Evolutionary conservation across 2,329 filamentous ascomycete species (phyloP).

Genomic region (Ascochyta lentis): DNA sequence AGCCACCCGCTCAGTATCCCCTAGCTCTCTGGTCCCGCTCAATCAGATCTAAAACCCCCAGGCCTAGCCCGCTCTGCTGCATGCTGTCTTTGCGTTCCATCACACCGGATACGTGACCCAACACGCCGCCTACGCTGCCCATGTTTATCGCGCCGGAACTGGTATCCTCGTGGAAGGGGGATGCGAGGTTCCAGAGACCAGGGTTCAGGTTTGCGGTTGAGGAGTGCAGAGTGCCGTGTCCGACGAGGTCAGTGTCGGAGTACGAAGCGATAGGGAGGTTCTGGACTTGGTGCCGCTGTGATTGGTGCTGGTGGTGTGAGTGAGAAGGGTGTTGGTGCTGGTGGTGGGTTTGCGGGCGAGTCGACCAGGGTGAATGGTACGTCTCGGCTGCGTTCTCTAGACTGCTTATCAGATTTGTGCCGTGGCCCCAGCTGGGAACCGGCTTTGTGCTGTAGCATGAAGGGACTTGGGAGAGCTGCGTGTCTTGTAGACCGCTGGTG

Average conservation of each 20-base stretch:
- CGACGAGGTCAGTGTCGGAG: conserved; percentile 2
- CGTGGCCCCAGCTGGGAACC: background rate
- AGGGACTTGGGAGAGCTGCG: conserved; percentile 1
- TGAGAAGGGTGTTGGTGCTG: background rate
- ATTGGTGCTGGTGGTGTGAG: background rate
- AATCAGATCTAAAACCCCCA: conserved; percentile 29
- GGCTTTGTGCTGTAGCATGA: conserved; percentile 11
- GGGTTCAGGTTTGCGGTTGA: conserved; percentile 12
- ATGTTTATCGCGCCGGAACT: background rate
- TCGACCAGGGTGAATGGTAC: background rate
- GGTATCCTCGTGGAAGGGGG: conserved; percentile 34
- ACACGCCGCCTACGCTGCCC: background rate
- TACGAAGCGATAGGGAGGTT: background rate
- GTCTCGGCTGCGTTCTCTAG: background rate
- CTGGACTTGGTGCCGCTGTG: background rate
- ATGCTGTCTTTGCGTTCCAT: conserved; percentile 15
- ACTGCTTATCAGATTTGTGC: background rate
- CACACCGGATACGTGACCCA: conserved; percentile 7
- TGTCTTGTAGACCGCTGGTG: conserved; percentile 5
- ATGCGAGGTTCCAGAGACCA: conserved; percentile 37
- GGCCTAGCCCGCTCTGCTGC: conserved; percentile 8
- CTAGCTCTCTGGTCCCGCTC: conserved; percentile 28
- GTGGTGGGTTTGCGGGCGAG: background rate
- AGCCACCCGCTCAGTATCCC: conserved; percentile 12
- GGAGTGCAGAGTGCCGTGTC: background rate